Evolutionary conservation across 1,284 basidiomycete genomes (phyloP).

Genomic region (Violaceomyces palustris): DNA sequence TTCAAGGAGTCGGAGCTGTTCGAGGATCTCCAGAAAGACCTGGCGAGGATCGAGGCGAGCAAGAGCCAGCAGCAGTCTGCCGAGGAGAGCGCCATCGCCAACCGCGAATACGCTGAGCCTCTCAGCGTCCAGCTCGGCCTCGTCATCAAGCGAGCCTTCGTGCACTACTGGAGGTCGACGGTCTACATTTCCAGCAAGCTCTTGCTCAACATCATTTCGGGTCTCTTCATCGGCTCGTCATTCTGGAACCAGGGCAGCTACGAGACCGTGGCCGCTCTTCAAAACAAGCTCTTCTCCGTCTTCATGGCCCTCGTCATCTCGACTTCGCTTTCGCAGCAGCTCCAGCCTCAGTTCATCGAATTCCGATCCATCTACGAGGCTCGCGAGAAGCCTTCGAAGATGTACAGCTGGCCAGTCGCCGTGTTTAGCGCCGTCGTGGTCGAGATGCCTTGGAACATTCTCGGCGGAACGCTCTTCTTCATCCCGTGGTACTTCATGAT

Average conservation of each 20-base stretch:
- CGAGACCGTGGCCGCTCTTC: constrained; percentile 49
- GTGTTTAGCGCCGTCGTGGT: constrained; percentile 53
- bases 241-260: constrained; percentile 40
- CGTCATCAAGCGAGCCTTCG: constrained; percentile 34
- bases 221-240: constrained; percentile 61
- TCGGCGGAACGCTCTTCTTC: constrained; percentile 45
- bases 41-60: constrained; percentile 9
- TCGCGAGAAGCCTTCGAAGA: constrained; percentile 68
- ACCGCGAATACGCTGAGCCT: constrained; percentile 43
- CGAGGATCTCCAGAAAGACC: constrained; percentile 13
- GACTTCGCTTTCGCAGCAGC: constrained; percentile 45
- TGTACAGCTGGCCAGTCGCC: constrained; percentile 77
- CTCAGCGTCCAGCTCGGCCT: constrained; percentile 33
- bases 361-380: constrained; percentile 65
- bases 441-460: constrained; percentile 49
- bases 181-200: constrained; percentile 38
- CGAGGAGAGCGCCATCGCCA: constrained; percentile 38
- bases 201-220: constrained; percentile 57
- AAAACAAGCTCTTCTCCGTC: constrained; percentile 70
- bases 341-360: constrained; percentile 55
- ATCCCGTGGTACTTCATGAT: constrained; percentile 41
- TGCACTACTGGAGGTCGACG: constrained; percentile 50
- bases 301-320: constrained; percentile 53
- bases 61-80: constrained; percentile 5
- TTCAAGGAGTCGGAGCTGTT: constrained; percentile 27